Base-by-base conservation (phyloP, 176 grass and related monocot genomes). In the Miscanthus lutarioriparius region DNA sequence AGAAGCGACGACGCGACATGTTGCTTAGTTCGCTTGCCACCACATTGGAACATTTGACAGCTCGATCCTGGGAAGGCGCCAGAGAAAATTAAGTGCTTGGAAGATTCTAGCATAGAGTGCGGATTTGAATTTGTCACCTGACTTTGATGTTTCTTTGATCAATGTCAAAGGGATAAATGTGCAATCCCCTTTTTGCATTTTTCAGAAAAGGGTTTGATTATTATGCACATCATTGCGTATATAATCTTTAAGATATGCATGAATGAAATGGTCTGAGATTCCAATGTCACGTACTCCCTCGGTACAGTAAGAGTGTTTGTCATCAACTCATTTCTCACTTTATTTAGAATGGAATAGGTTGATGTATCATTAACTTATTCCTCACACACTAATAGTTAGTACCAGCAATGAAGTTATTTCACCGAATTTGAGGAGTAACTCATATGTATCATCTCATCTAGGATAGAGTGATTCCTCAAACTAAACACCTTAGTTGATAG, bases 31-130 rank as follows among this genome's bases (percentile, higher is more conserved):
- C 26, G 54, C 47, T 44, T 47, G 72, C 73, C 68, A 27, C 17
- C 10, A 17, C 37, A 20, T 77, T 47, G 67, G 61, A 86, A 32
- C 58, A 25, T 58, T 73, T 67, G 27, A 74, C 74, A 83, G 79
- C 45, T 54, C 12, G 2, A 1, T 2, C 72, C 79, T 32, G 47
- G 15, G 37, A 38, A 67, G 16, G 44, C 67, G 67, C 79, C 22
- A 45, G 75, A 53, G 84, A 78, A 58, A 67, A 78, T 61, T 37
- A 67, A 83, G 45, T 67, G 72, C 13, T 74, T 86, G 88, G 67
- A 82, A 86, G 72, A 22, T 82, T 86, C 35, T 65, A 40, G 44
- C 53, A 1, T 4, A 22, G 59, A 35, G 40, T 47, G 47, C 13
- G 25, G 45, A 61, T 64, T 67, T 45, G 78, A 76, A 75, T 69